These are phyloP conservation scores for Cryphonectria japonica DNA, from an alignment of 2,329 filamentous ascomycete genomes.

Conservation along the genomic window DNA sequence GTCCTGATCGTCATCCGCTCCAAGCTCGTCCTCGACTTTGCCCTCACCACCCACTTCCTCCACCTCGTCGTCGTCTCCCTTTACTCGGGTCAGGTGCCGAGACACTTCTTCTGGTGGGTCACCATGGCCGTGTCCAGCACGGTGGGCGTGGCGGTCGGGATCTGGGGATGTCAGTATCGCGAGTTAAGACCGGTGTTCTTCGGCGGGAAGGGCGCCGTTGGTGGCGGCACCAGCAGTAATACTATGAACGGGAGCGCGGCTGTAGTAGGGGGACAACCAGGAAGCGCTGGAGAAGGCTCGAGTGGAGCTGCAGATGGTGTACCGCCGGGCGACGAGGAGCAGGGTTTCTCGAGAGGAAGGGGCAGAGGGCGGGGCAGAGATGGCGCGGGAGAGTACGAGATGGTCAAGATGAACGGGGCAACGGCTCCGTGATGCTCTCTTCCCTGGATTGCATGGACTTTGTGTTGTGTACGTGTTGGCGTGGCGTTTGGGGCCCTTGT, in stretches of 20 bases:
- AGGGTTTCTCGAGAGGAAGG: slow-evolving; percentile 54
- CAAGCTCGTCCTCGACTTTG: slow-evolving; percentile 95
- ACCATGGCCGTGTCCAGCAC: slow-evolving; percentile 54
- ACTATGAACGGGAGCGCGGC: slow-evolving; percentile 32
- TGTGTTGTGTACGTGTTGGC: not conserved
- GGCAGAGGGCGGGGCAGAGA: slow-evolving; percentile 58
- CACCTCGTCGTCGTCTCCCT: slow-evolving; percentile 58
- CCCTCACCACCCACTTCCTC: slow-evolving; percentile 68
- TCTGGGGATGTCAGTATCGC: slow-evolving; percentile 90
- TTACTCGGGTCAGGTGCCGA: slow-evolving; percentile 77
- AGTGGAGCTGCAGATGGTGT: slow-evolving; percentile 31
- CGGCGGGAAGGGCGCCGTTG: slow-evolving; percentile 58
- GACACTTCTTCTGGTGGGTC: slow-evolving; percentile 85
- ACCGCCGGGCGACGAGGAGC: slow-evolving; percentile 48
- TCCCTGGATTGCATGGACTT: not conserved
- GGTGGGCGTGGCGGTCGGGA: slow-evolving; percentile 64
- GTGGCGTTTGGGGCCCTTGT: not conserved
- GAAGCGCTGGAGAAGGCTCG: slow-evolving; percentile 24
- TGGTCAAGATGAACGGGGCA: slow-evolving; percentile 57
- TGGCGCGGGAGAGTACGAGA: slow-evolving; percentile 66
- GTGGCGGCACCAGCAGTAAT: slow-evolving; percentile 34
- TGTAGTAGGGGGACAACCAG: not conserved
- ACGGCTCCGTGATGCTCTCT: not conserved
- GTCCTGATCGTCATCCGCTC: slow-evolving; percentile 83
- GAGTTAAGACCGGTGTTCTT: slow-evolving; percentile 90